phyloP scores from a whole-genome alignment of 2,329 filamentous ascomycete species.

The Neonectria punicea region DNA sequence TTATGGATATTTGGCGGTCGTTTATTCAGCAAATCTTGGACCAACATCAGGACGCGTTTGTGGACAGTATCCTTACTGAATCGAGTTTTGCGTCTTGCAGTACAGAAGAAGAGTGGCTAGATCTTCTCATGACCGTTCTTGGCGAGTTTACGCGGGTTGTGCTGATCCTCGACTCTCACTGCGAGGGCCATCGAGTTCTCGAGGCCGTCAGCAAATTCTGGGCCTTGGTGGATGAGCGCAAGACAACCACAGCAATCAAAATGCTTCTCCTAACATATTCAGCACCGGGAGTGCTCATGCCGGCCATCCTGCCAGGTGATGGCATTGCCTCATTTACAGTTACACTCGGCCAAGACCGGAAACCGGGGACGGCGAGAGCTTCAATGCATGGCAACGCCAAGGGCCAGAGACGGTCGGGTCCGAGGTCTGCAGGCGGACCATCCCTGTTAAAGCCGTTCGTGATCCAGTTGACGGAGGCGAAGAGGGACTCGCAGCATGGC shows the following conservation, averaged over 20 bases:
- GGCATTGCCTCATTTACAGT: conserved; percentile 9
- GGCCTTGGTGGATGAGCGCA: conserved; percentile 1
- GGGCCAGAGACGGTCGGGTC: conserved; percentile 2
- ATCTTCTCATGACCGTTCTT: conserved; percentile 11
- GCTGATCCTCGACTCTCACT: conserved; percentile 19
- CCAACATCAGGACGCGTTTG: background rate
- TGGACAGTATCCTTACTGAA: conserved; percentile 1
- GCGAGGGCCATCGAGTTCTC: background rate
- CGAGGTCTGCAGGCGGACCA: conserved; percentile 21
- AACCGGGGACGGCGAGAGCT: conserved; percentile 14
- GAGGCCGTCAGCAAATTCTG: conserved; percentile 14
- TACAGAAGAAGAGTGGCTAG: conserved; percentile 14
- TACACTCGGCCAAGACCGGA: conserved; percentile 12
- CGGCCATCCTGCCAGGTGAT: conserved; percentile 12
- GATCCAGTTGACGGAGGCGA: conserved; percentile 14
- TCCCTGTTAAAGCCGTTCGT: conserved; percentile 23
- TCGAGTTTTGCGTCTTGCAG: conserved; percentile 16
- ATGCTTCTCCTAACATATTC: conserved; percentile 26
- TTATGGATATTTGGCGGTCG: conserved; percentile 6
- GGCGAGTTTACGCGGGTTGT: conserved; percentile 7
- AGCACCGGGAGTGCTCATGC: conserved; percentile 5
- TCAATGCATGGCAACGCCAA: conserved; percentile 9
- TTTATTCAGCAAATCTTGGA: conserved; percentile 18
- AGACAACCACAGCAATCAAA: conserved; percentile 8
- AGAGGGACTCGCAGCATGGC: background rate